A percentile compares a stretch with the other conserved stretches of the same genome.
phyloP scores from a whole-genome alignment of 805 yeast species.

The Yamadazyma ubonensis region DNA sequence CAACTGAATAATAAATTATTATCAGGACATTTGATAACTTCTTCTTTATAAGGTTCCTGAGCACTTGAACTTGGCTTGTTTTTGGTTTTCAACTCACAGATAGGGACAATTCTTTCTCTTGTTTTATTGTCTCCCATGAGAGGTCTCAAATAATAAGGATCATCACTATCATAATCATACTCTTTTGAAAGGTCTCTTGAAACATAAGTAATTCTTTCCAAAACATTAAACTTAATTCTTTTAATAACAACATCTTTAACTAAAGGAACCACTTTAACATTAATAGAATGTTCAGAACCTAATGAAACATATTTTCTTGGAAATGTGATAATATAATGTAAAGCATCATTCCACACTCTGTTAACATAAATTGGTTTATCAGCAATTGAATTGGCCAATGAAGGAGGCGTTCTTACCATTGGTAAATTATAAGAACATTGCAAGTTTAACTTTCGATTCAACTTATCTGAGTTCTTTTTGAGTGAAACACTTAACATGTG shows the following conservation, averaged over 20 bases:
- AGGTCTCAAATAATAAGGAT: conserved; percentile 24
- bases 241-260: conserved; percentile 61
- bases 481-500: conserved; percentile 45
- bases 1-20: conserved; percentile 63
- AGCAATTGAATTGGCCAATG: conserved; percentile 53
- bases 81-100: conserved; percentile 65
- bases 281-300: conserved; percentile 58
- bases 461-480: conserved; percentile 34
- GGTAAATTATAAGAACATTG: conserved; percentile 39
- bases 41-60: conserved; percentile 53
- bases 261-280: conserved; percentile 65
- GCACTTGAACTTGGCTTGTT: conserved; percentile 27
- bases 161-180: conserved; percentile 41
- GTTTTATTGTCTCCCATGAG: conserved; percentile 17
- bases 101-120: conserved; percentile 55
- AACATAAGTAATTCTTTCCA: conserved; percentile 64
- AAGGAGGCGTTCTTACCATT: conserved; percentile 55
- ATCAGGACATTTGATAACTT: conserved; percentile 54
- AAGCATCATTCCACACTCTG: conserved; percentile 68
- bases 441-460: conserved; percentile 34
- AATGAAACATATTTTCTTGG: conserved; percentile 68
- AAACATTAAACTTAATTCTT: conserved; percentile 61
- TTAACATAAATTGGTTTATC: conserved; percentile 78
- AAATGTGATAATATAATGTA: conserved; percentile 68
- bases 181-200: conserved; percentile 50